These are phyloP conservation scores for Fusarium phyllophilum DNA, from an alignment of 2,329 filamentous ascomycete genomes.

Conservation along the genomic window DNA sequence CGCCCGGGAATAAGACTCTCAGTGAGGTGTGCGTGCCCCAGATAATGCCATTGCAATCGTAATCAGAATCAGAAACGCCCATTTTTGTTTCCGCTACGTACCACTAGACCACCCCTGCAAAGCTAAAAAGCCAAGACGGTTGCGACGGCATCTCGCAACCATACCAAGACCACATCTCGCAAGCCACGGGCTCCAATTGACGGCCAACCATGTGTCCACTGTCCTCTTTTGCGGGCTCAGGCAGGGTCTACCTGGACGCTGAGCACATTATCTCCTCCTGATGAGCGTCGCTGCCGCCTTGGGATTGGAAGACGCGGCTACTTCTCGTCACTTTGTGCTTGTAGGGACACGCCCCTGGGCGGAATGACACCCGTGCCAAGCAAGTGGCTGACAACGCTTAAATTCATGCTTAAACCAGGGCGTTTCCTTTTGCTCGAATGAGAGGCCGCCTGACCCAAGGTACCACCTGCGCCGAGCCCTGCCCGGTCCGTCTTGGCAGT, in stretches of 20 bases:
- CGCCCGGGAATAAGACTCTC: conserved; percentile 42
- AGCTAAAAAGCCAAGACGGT: conserved; percentile 54
- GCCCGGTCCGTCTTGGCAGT: conserved; percentile 33
- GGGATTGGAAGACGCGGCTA: conserved; percentile 22
- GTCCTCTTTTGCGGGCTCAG: conserved; percentile 22
- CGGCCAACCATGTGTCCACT: conserved; percentile 35
- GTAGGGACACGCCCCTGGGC: conserved; percentile 35
- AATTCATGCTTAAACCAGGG: conserved; percentile 61
- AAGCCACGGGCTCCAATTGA: conserved; percentile 41
- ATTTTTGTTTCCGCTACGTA: conserved; percentile 23
- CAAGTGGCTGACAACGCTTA: conserved; percentile 60
- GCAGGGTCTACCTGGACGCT: conserved; percentile 5
- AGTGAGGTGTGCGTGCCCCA: conserved; percentile 39
- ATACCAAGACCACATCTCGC: conserved; percentile 44
- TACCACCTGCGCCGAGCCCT: conserved; percentile 28
- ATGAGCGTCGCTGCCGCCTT: conserved; percentile 14
- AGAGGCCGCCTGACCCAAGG: conserved; percentile 37
- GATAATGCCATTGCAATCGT: conserved; percentile 21
- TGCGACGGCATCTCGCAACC: conserved; percentile 52
- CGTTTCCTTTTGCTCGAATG: conserved; percentile 37
- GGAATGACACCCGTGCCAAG: conserved; percentile 51
- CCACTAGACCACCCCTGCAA: conserved; percentile 27
- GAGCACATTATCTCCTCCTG: conserved; percentile 6
- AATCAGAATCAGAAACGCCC: conserved; percentile 29
- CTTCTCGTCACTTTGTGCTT: neutral